Conservation (phyloP, 441 rosid genomes). For the Capsella rubella region DNA sequence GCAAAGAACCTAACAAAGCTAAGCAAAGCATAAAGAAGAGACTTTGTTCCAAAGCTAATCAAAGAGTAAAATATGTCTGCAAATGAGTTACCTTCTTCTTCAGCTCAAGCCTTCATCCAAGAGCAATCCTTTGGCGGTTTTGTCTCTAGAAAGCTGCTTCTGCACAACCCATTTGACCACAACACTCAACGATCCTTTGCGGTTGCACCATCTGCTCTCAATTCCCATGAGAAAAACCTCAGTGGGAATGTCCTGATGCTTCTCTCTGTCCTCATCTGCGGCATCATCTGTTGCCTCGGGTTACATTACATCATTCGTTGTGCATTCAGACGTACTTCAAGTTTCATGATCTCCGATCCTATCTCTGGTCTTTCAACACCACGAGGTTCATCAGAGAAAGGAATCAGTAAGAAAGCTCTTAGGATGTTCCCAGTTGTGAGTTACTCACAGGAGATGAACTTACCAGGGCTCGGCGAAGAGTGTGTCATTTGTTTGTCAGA, state of each 20-base stretch:
- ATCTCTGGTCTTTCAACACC: constrained; percentile 40
- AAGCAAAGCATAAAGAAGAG: not conserved
- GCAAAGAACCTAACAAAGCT: constrained; percentile 11
- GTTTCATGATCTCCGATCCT: constrained; percentile 35
- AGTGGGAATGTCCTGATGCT: constrained; percentile 54
- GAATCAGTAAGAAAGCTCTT: constrained; percentile 58
- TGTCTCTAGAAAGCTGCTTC: constrained; percentile 39
- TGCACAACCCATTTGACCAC: constrained; percentile 34
- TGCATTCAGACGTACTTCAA: constrained; percentile 48
- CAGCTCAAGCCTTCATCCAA: constrained; percentile 33
- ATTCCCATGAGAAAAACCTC: constrained; percentile 41
- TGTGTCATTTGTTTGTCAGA: constrained; percentile 48
- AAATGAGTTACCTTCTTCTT: constrained; percentile 35
- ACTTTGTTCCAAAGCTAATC: constrained; percentile 9
- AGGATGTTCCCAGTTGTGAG: constrained; percentile 55
- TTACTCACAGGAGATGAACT: constrained; percentile 50
- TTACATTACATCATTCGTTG: constrained; percentile 54
- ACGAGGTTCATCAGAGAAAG: constrained; percentile 42
- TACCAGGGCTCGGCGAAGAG: constrained; percentile 38
- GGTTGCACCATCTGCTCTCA: constrained; percentile 1
- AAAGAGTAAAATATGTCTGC: constrained; percentile 36
- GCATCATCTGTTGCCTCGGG: constrained; percentile 56
- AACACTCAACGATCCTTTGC: constrained; percentile 16
- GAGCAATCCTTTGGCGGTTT: constrained; percentile 19
- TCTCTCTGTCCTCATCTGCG: constrained; percentile 60